Percentiles rank a stretch among this genome's conserved stretches.
These are phyloP conservation scores for Gastrolobium villosum DNA, from an alignment of 306 rosid species.

Conservation along the genomic window DNA sequence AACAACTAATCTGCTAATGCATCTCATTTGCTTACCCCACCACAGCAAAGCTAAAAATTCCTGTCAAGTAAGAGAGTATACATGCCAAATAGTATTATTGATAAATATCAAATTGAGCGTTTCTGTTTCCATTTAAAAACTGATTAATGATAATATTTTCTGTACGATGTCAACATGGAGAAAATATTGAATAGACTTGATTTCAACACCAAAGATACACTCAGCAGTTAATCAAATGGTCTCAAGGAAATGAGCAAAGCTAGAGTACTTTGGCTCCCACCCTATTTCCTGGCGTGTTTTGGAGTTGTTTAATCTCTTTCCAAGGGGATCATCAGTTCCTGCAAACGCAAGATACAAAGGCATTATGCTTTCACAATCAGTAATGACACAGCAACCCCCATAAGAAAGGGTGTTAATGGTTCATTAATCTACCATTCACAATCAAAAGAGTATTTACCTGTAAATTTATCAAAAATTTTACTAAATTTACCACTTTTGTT, in stretches of 20 bases:
- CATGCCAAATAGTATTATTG: neutral
- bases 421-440: neutral
- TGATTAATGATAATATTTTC: slow-evolving; percentile 34
- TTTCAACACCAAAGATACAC: slow-evolving; percentile 39
- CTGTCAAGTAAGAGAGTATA: neutral
- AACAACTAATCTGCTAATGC: neutral
- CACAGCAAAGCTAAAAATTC: neutral
- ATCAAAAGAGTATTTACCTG: slow-evolving; percentile 59
- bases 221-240: slow-evolving; percentile 49
- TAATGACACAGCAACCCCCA: neutral
- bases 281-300: slow-evolving; percentile 79
- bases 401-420: slow-evolving; percentile 3
- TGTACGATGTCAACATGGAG: slow-evolving; percentile 47
- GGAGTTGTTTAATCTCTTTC: slow-evolving; percentile 89
- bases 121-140: slow-evolving; percentile 23
- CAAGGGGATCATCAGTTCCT: slow-evolving; percentile 86
- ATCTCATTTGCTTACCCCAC: neutral
- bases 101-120: slow-evolving; percentile 5
- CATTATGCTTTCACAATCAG: slow-evolving; percentile 5
- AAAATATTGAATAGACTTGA: slow-evolving; percentile 23
- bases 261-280: slow-evolving; percentile 95
- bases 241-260: slow-evolving; percentile 79
- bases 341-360: slow-evolving; percentile 27
- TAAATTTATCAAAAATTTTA: slow-evolving; percentile 77
- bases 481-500: slow-evolving; percentile 81